Percentiles rank a stretch among this genome's conserved stretches.
Evolutionary conservation across 169 alveolate genomes (phyloP).

Genomic region (Plasmodium sp.): DNA sequence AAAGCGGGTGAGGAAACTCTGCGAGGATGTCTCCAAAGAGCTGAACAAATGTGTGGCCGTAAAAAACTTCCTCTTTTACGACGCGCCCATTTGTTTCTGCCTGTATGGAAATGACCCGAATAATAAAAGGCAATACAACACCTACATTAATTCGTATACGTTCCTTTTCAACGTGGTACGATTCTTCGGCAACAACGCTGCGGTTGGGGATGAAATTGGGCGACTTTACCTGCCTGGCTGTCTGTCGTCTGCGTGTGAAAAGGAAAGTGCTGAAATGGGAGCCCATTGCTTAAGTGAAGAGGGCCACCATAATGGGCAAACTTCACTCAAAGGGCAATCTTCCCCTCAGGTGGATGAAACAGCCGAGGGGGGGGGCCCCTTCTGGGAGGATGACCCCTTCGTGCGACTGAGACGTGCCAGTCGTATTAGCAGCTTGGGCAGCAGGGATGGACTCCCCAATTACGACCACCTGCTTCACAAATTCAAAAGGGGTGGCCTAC

Average conservation of each 20-base stretch:
- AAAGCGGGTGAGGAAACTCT: constrained; percentile 10
- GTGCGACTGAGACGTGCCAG: background rate
- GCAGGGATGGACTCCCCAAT: background rate
- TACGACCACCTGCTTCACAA: background rate
- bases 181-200: constrained; percentile 22
- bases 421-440: background rate
- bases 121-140: constrained; percentile 57
- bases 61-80: constrained; percentile 53
- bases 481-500: constrained; percentile 28
- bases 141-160: constrained; percentile 58
- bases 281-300: background rate
- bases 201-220: background rate
- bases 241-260: background rate
- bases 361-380: background rate
- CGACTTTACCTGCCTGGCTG: background rate
- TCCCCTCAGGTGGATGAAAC: background rate
- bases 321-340: background rate
- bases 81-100: constrained; percentile 57
- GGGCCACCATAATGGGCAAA: background rate
- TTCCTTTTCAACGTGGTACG: constrained; percentile 35
- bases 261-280: background rate
- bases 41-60: constrained; percentile 17
- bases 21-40: constrained; percentile 7
- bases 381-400: background rate
- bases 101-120: constrained; percentile 44